phyloP scores from a whole-genome alignment of 2,329 filamentous ascomycete genomes.

The Blastomyces gilchristii region DNA sequence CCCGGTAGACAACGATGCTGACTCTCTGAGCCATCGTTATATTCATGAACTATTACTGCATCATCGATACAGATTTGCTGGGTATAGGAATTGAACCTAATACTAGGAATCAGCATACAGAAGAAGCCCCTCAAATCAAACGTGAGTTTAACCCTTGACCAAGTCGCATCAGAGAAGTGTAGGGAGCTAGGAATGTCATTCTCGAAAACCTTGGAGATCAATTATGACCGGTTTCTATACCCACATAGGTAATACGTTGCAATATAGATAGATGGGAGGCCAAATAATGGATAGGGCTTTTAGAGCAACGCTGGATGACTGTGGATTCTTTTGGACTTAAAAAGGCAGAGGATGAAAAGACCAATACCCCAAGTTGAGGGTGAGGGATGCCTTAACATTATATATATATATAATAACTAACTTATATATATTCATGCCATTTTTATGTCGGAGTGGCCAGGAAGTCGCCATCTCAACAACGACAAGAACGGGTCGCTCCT shows the following conservation, averaged over 20 bases:
- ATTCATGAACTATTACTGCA: constrained; percentile 24
- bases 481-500: neutral
- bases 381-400: neutral
- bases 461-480: neutral
- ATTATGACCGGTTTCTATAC: neutral
- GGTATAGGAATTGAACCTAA: constrained; percentile 31
- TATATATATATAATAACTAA: neutral
- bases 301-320: neutral
- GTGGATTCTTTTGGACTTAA: neutral
- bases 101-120: constrained; percentile 7
- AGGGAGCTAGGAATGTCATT: constrained; percentile 29
- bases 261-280: neutral
- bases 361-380: neutral
- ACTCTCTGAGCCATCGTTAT: neutral
- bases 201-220: neutral
- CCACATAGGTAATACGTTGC: neutral
- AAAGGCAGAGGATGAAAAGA: neutral
- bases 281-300: neutral
- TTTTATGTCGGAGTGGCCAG: neutral
- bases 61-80: constrained; percentile 32
- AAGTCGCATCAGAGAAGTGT: constrained; percentile 31
- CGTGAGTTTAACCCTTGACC: constrained; percentile 16
- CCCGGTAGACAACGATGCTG: neutral
- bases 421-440: neutral
- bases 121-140: constrained; percentile 2